Base-by-base conservation (phyloP, 2,329 filamentous ascomycete species). In the Lachnellula cervina region DNA sequence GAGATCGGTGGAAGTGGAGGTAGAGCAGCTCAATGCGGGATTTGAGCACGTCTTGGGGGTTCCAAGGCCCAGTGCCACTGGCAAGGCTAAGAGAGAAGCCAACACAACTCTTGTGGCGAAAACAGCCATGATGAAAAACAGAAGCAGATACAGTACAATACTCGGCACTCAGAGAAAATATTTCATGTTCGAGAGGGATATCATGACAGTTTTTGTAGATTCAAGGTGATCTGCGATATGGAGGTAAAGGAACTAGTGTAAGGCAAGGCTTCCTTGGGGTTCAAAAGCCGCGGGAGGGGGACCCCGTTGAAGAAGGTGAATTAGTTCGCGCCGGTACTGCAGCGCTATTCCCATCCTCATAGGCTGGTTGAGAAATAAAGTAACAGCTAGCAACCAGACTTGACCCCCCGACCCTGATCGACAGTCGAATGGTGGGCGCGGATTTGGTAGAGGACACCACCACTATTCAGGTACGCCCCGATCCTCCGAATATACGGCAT, bases 1-100 rank as follows among this genome's bases (percentile, higher is more conserved):
- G 6, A 84, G 80, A 65, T 90, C 77, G 50, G 77, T 69, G 17
- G 72, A 71, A 3, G 82, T 82, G 5, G 78, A 80, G 66, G 85
- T 85, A 55, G 84, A 80, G 66, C 87, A 90, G 45, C 59, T 62
- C 28, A 58, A 46, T 17, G 49, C 34, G 28, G 65, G 60, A 52
- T 59, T 68, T 13, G 62, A 55, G 53, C 67, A 69, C 34, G 60
- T 59, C 46, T 60, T 60, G 19, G 66, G 58, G 13, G 61, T 56
- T 2, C 63, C 64, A 17, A 59, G 23, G 7, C 49, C 60, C n/a
- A 61, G 43, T 9, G 52, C 59, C 17, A 44, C 59, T 51, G 60
- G 59, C 37, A 62, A 47, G 45, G 44, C 57, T 6, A 58, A 13
- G 9, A 57, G 23, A n/a, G 44, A 28, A 47, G 44, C 46, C 23